Evolutionary conservation across 2,329 filamentous ascomycete species (phyloP).

Genomic region (Ramichloridium luteum): DNA sequence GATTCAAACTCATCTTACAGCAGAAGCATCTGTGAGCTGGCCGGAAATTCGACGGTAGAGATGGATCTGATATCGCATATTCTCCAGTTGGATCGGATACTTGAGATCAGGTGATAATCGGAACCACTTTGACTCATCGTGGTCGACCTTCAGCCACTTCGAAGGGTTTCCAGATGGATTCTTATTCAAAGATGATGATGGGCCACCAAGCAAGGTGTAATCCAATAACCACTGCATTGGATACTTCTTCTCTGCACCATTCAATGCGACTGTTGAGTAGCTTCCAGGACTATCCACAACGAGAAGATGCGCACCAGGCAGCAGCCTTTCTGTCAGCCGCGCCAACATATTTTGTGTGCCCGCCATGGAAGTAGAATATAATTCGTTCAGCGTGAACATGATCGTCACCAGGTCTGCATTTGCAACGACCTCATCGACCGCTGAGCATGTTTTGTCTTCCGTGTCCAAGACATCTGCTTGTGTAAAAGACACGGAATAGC

Average conservation of each 20-base stretch:
- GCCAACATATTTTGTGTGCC: slow-evolving; percentile 68
- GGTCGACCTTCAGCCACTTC: slow-evolving; percentile 62
- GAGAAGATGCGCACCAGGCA: slow-evolving; percentile 55
- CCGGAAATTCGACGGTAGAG: too few species aligned
- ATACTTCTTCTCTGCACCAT: slow-evolving; percentile 50
- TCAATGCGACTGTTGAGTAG: slow-evolving; percentile 69
- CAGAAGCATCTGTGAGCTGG: too few species aligned
- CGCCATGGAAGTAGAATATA: slow-evolving; percentile 66
- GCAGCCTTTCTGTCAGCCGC: slow-evolving; percentile 47
- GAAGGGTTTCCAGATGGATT: slow-evolving; percentile 6
- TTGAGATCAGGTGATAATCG: slow-evolving; percentile 49
- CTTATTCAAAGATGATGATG: slow-evolving; percentile 9
- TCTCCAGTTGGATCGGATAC: slow-evolving; percentile 79
- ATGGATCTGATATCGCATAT: slow-evolving; percentile 92
- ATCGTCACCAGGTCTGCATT: slow-evolving; percentile 53
- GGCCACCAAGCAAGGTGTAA: slow-evolving; percentile 52
- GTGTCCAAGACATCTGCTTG: slow-evolving; percentile 40
- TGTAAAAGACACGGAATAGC: slow-evolving; percentile 31
- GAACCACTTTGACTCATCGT: slow-evolving; percentile 76
- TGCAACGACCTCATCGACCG: slow-evolving; percentile 20
- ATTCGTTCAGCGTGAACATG: slow-evolving; percentile 90
- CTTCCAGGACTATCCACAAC: slow-evolving; percentile 89
- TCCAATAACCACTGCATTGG: slow-evolving; percentile 92
- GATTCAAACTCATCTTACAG: too few species aligned
- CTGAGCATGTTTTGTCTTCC: slow-evolving; percentile 24